A percentile compares a stretch with the other conserved stretches of the same genome.
These are phyloP conservation scores for Cornus controversa DNA, from an alignment of 148 eudicot genomes.

Conservation along the genomic window DNA sequence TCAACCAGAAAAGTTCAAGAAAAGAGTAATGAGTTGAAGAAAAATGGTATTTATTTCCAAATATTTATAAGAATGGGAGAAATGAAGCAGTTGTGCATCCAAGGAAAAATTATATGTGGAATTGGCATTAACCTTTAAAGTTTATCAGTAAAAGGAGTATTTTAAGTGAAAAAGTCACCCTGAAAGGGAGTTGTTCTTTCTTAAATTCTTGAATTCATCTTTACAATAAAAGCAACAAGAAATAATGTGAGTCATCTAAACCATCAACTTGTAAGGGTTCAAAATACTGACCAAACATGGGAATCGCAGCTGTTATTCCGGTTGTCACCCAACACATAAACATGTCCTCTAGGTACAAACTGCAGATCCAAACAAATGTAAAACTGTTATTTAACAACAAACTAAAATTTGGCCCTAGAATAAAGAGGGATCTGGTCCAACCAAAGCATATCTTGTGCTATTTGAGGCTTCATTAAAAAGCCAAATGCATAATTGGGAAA, in stretches of 20 bases:
- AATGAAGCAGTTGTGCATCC: neutral
- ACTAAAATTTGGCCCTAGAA: neutral
- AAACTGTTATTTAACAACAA: neutral
- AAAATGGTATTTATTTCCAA: neutral
- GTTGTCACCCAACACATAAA: conserved; percentile 21
- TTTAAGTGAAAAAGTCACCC: neutral
- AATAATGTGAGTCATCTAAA: neutral
- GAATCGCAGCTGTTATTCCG: conserved; percentile 18
- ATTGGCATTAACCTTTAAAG: neutral
- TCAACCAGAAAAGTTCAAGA: neutral
- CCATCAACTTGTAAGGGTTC: neutral
- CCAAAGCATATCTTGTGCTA: neutral
- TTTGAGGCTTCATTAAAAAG: neutral
- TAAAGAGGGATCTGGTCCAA: neutral
- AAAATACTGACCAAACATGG: conserved; percentile 9
- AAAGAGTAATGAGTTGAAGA: neutral
- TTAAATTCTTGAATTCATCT: neutral
- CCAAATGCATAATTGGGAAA: neutral
- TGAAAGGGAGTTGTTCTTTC: neutral
- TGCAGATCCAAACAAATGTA: conserved; percentile 2
- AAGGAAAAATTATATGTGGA: neutral
- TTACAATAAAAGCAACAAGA: neutral
- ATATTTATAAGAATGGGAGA: neutral
- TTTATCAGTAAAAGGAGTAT: neutral
- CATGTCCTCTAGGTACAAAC: conserved; percentile 16